phyloP scores from a whole-genome alignment of 2,329 filamentous ascomycete genomes.

The Rugonectria rugulosa region DNA sequence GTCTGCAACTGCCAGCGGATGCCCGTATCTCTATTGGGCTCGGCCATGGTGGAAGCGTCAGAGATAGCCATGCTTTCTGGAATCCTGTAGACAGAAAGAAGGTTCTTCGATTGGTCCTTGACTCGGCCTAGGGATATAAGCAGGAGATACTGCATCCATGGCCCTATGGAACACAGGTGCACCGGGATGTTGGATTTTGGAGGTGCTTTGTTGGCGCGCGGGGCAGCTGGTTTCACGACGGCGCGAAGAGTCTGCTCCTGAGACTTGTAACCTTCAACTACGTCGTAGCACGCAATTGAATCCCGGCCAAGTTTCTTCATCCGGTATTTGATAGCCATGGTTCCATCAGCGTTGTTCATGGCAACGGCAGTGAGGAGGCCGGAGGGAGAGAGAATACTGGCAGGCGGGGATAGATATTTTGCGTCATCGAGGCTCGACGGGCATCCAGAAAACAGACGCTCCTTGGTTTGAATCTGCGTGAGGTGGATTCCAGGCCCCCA shows the following conservation, averaged over 20 bases:
- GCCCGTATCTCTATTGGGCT: neutral
- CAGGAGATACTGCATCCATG: neutral
- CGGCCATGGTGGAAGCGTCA: neutral
- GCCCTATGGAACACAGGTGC: neutral
- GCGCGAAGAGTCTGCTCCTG: conserved; percentile 1
- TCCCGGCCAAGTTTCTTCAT: neutral
- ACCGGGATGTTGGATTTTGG: neutral
- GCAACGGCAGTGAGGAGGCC: neutral
- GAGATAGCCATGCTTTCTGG: neutral
- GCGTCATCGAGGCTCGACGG: neutral
- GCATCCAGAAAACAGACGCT: neutral
- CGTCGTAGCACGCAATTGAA: neutral
- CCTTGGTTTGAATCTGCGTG: neutral
- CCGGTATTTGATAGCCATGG: conserved; percentile 7
- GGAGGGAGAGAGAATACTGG: neutral
- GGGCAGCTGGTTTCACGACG: neutral
- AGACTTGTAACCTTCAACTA: neutral
- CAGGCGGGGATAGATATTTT: neutral
- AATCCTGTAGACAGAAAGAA: conserved; percentile 1
- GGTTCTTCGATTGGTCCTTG: neutral
- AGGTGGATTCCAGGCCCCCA: conserved; percentile 8
- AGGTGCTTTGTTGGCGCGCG: neutral
- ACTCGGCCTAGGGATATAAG: neutral
- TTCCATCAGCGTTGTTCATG: neutral
- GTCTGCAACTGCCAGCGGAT: conserved; percentile 11